These are phyloP conservation scores for Aureobasidium pullulans DNA, from an alignment of 2,329 filamentous ascomycete genomes.

Conservation along the genomic window DNA sequence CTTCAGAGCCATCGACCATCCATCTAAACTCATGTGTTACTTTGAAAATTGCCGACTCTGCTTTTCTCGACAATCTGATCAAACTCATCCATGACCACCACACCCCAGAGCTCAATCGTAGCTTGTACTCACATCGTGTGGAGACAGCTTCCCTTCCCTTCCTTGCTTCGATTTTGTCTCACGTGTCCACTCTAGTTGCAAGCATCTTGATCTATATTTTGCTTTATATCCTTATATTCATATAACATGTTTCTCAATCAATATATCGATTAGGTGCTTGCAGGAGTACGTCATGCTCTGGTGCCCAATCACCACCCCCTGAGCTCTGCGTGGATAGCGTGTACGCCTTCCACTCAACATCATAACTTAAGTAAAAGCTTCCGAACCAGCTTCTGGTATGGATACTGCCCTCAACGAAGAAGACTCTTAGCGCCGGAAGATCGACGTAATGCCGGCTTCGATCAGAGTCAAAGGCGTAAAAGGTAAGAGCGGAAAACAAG, in stretches of 20 bases:
- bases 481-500: not conserved
- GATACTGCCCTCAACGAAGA: not conserved
- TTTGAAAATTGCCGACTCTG: not conserved
- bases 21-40: too few species aligned
- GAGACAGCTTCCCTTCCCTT: not conserved
- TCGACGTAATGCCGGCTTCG: not conserved
- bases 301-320: not conserved
- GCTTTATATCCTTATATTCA: not conserved
- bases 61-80: not conserved
- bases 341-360: not conserved
- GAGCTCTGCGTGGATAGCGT: not conserved
- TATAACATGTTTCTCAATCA: not conserved
- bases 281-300: not conserved
- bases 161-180: conserved; percentile 1
- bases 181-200: not conserved
- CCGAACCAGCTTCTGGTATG: not conserved
- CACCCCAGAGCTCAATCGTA: not conserved
- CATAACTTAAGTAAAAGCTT: not conserved
- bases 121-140: not conserved
- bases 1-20: too few species aligned
- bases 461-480: not conserved
- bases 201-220: not conserved
- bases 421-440: not conserved
- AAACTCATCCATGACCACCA: not conserved
- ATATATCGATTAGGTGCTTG: not conserved